phyloP scores from a whole-genome alignment of 345 rosid genomes.

The Angophora floribunda region DNA sequence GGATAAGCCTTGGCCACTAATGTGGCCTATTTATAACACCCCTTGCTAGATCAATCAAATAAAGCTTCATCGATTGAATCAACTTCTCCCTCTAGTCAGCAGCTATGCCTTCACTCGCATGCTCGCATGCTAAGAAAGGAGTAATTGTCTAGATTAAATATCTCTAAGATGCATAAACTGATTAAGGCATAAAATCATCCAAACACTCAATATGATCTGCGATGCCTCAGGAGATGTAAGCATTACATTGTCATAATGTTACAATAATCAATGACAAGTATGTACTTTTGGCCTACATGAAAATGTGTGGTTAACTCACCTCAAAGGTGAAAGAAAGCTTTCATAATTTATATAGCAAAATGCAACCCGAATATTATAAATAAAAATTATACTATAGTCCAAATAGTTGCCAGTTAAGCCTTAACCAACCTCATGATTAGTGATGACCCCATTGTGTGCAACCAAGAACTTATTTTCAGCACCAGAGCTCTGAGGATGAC shows the following conservation, averaged over 20 bases:
- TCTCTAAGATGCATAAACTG: neutral
- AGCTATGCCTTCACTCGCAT: neutral
- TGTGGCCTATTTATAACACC: neutral
- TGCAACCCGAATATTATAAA: neutral
- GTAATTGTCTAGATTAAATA: neutral
- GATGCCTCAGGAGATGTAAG: neutral
- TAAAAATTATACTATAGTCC: neutral
- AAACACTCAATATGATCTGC: neutral
- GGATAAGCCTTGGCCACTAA: neutral
- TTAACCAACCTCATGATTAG: slow-evolving; percentile 70
- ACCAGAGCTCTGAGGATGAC: slow-evolving; percentile 88
- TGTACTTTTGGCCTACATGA: neutral
- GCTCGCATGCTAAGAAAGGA: neutral
- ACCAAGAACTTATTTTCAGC: slow-evolving; percentile 77
- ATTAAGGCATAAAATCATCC: neutral
- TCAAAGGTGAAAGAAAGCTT: neutral
- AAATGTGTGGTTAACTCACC: neutral
- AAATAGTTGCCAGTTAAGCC: neutral
- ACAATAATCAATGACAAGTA: neutral
- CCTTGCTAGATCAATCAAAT: neutral
- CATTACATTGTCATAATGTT: neutral
- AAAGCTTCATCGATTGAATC: neutral
- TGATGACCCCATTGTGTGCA: slow-evolving; percentile 85
- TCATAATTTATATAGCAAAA: neutral
- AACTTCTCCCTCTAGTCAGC: neutral